These are phyloP conservation scores for Kwoniella bestiolae DNA, from an alignment of 768 basidiomycete species.

Conservation along the genomic window DNA sequence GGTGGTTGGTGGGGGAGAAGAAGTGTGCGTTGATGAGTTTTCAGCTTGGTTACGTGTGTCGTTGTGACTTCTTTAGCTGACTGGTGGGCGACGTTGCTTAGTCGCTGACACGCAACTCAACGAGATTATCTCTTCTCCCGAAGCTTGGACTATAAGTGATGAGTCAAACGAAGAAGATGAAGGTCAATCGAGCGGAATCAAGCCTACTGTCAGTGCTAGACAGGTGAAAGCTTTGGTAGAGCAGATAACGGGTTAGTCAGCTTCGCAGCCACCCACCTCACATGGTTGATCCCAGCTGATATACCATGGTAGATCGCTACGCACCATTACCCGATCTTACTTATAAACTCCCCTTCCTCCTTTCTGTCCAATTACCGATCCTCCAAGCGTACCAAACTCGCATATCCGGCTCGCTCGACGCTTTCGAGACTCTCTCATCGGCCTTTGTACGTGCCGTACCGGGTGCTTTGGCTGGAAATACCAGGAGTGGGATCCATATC, in stretches of 20 bases:
- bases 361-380: conserved; percentile 80
- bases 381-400: conserved; percentile 76
- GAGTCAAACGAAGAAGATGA: conserved; percentile 63
- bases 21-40: conserved; percentile 80
- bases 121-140: conserved; percentile 74
- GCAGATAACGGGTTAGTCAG: conserved; percentile 79
- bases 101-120: conserved; percentile 87
- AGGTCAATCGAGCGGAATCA: conserved; percentile 59
- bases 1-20: conserved; percentile 88
- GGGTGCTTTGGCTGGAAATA: conserved; percentile 74
- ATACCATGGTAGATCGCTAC: conserved; percentile 79
- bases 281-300: too few species aligned
- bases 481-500: conserved; percentile 59
- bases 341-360: conserved; percentile 82
- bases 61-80: background rate
- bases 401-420: conserved; percentile 82
- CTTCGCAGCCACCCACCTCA: too few species aligned
- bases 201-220: conserved; percentile 80
- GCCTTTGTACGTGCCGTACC: conserved; percentile 88
- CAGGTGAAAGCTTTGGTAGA: conserved; percentile 82
- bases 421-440: conserved; percentile 89
- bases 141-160: conserved; percentile 84
- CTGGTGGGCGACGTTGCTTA: conserved; percentile 53
- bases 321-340: conserved; percentile 76
- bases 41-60: too few species aligned